A percentile compares a stretch with the other conserved stretches of the same genome.
phyloP scores from a whole-genome alignment of 768 basidiomycete genomes.

The Tulasnella sp. region DNA sequence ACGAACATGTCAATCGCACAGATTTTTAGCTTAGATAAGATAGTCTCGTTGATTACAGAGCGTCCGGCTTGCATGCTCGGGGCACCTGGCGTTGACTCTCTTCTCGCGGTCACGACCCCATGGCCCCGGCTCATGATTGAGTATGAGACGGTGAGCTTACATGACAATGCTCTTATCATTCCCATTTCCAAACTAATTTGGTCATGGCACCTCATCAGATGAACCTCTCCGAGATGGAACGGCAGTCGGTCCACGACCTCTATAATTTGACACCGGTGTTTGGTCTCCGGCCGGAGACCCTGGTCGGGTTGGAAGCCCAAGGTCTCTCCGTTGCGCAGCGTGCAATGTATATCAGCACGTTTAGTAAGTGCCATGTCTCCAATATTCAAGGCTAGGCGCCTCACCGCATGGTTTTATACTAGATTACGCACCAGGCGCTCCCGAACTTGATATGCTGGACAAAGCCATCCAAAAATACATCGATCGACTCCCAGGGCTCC shows the following conservation, averaged over 20 bases:
- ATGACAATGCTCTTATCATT: neutral
- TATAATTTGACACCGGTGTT: neutral
- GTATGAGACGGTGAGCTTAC: slow-evolving; percentile 8
- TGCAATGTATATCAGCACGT: neutral
- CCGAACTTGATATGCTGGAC: slow-evolving; percentile 1
- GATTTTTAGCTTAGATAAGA: slow-evolving; percentile 8
- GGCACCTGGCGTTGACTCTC: neutral
- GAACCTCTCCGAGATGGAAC: slow-evolving; percentile 4
- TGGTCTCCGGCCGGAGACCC: neutral
- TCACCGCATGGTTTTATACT: neutral
- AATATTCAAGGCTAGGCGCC: neutral
- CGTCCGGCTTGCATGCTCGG: slow-evolving; percentile 3
- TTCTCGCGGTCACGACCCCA: slow-evolving; percentile 2
- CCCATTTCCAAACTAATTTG: neutral
- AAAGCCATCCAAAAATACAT: slow-evolving; percentile 13
- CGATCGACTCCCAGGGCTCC: slow-evolving; percentile 5
- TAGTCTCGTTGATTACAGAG: neutral
- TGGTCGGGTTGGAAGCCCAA: slow-evolving; percentile 1
- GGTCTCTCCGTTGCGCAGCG: slow-evolving; percentile 2
- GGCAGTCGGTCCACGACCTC: slow-evolving; percentile 1
- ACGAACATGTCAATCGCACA: neutral
- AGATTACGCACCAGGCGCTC: neutral
- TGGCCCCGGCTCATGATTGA: slow-evolving; percentile 8
- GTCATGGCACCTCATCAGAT: neutral
- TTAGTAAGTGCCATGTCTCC: neutral